phyloP scores from a whole-genome alignment of 2,329 filamentous ascomycete genomes.

The Diaporthe vexans region DNA sequence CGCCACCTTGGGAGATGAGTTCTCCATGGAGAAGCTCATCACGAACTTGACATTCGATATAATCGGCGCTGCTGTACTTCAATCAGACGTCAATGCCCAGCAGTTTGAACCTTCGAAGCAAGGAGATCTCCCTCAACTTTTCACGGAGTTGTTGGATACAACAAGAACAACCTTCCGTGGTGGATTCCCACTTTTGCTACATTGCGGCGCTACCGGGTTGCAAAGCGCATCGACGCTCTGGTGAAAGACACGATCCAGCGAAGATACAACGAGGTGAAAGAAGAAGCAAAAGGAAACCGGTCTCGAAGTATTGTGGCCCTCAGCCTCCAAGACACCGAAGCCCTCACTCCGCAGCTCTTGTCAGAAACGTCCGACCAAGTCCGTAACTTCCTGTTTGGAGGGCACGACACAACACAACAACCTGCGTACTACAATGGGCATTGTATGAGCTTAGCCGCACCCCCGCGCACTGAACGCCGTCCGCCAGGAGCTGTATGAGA shows the following conservation, averaged over 20 bases:
- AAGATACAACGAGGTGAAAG: neutral
- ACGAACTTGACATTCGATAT: neutral
- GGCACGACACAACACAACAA: conserved; percentile 59
- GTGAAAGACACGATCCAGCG: neutral
- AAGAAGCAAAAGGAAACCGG: neutral
- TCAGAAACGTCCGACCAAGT: conserved; percentile 52
- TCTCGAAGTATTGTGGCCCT: conserved; percentile 51
- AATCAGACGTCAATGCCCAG: neutral
- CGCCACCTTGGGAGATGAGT: neutral
- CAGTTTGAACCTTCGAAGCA: neutral
- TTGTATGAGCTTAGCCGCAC: conserved; percentile 54
- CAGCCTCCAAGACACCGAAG: conserved; percentile 48
- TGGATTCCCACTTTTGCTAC: conserved; percentile 1
- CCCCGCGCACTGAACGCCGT: conserved; percentile 47
- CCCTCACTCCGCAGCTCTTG: conserved; percentile 47
- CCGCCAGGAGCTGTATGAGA: conserved; percentile 52
- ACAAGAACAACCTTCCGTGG: conserved; percentile 19
- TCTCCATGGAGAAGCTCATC: conserved; percentile 2
- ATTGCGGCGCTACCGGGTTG: neutral
- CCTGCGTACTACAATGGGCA: conserved; percentile 52
- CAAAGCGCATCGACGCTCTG: neutral
- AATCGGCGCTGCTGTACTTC: neutral
- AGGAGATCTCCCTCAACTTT: neutral
- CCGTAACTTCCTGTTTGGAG: conserved; percentile 56
- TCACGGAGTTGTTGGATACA: neutral